A percentile compares a stretch with the other conserved stretches of the same genome.
Evolutionary conservation across 2,329 filamentous ascomycete genomes (phyloP).

Genomic region (Rhynchosporium graminicola): DNA sequence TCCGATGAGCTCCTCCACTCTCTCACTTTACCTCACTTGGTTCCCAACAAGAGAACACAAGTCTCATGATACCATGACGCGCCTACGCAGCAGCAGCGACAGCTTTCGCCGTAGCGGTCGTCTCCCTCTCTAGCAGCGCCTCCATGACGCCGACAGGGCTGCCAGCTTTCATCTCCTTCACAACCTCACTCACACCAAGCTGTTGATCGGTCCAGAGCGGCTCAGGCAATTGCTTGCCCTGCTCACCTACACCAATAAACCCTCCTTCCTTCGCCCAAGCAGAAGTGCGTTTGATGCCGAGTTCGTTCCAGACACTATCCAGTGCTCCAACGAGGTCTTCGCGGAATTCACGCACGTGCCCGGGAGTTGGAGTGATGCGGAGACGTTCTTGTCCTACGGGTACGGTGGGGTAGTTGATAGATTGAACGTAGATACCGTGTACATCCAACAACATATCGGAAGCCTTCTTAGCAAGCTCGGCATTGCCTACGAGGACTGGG

Average conservation of each 20-base stretch:
- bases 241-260: slow-evolving; percentile 89
- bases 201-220: slow-evolving; percentile 94
- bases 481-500: slow-evolving; percentile 90
- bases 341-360: slow-evolving; percentile 81
- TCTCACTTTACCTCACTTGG: not conserved
- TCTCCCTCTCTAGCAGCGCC: slow-evolving; percentile 59
- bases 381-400: slow-evolving; percentile 97
- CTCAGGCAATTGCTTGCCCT: slow-evolving; percentile 56
- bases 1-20: slow-evolving; percentile 39
- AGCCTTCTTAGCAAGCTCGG: slow-evolving; percentile 86
- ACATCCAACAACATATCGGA: slow-evolving; percentile 89
- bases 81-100: slow-evolving; percentile 39
- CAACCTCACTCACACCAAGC: slow-evolving; percentile 71
- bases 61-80: too few species aligned
- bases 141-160: slow-evolving; percentile 53
- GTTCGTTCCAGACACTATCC: slow-evolving; percentile 83
- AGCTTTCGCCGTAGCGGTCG: slow-evolving; percentile 39
- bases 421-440: slow-evolving; percentile 94
- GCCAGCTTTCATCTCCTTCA: slow-evolving; percentile 59
- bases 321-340: slow-evolving; percentile 83
- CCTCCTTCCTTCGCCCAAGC: slow-evolving; percentile 91
- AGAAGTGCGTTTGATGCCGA: slow-evolving; percentile 88
- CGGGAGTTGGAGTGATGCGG: slow-evolving; percentile 92
- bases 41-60: too few species aligned
- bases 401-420: slow-evolving; percentile 98